Base-by-base conservation (phyloP, 2,329 filamentous ascomycete genomes). In the Fusarium sp. region DNA sequence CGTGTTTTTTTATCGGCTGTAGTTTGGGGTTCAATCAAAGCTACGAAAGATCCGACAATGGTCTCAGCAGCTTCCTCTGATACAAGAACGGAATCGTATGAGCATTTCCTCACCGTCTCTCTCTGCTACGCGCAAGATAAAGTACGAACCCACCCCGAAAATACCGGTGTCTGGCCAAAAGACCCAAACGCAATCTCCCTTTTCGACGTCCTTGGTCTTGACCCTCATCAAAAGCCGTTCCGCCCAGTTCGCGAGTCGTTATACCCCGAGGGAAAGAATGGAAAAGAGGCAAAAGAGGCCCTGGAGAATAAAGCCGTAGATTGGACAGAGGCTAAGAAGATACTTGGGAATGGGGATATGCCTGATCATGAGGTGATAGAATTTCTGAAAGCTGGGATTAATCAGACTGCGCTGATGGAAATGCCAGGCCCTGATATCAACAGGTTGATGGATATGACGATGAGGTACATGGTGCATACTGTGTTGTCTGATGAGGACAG, bases 371-470 rank as follows among this genome's bases (percentile, higher is more conserved):
- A 24, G 9, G 22, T 22, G 41, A 16, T 9, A 4, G 5, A 44
- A 0, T 9, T 22, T 7, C 41, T 44, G 0, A 18, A 3, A 10
- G 16, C 9, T 16, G 22, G 6, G 2, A 2, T 16, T 3, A 24
- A 44, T 16, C 13, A 16, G 13, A 24, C 41, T 7, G 15, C 41
- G 15, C 5, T 24, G 1, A 24, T 12, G 4, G 8, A 16, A 22
- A 0, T 10, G 0, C 22, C 15, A 3, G 9, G 2, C 15, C 5
- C 0, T 16, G 22, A 0, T 11, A 4, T 44, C 11, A 9, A 16
- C 16, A 44, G 8, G 20, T 3, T 24, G 15, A 15, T 16, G 15
- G 5, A 4, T 24, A 44, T 24, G 20, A 8, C 9, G 0, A 24
- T 24, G 20, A 16, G 22, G 20, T 4, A 12, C 4, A 18, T 24